Conservation (phyloP, 164 flowering plant species). For the Vitis labrusca region DNA sequence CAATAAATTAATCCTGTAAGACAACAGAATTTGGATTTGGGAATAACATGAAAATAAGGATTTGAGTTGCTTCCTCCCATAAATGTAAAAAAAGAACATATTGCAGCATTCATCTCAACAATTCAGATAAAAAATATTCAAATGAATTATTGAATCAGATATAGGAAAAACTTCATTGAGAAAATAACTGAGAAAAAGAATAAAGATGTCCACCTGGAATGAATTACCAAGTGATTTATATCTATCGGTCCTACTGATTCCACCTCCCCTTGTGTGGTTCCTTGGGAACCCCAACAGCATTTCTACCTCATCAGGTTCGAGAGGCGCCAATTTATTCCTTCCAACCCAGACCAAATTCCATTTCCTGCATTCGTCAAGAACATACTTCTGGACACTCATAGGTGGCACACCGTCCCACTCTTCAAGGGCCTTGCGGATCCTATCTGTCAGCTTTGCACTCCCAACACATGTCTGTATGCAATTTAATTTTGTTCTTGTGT, state of each 20-base stretch:
- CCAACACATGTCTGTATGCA: slow-evolving; percentile 72
- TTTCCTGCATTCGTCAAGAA: slow-evolving; percentile 66
- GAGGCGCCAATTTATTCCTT: slow-evolving; percentile 78
- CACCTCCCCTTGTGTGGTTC: slow-evolving; percentile 92
- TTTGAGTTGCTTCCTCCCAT: too few species aligned
- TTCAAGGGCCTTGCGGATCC: slow-evolving; percentile 66
- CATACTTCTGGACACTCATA: slow-evolving; percentile 46
- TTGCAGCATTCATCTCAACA: too few species aligned
- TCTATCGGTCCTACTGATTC: slow-evolving; percentile 83
- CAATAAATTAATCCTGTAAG: not conserved
- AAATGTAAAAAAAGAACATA: too few species aligned
- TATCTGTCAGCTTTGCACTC: slow-evolving; percentile 76
- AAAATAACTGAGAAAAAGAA: too few species aligned
- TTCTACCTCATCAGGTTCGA: slow-evolving; percentile 87
- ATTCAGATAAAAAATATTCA: too few species aligned
- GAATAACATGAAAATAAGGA: not conserved
- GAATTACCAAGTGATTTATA: slow-evolving; percentile 83
- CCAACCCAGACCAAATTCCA: slow-evolving; percentile 99
- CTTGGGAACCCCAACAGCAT: slow-evolving; percentile 80
- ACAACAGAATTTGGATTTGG: not conserved
- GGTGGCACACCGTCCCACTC: slow-evolving; percentile 62
- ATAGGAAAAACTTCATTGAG: too few species aligned
- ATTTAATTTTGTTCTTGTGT: slow-evolving; percentile 68
- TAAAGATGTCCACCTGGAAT: slow-evolving; percentile 56
- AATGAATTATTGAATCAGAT: too few species aligned